These are phyloP conservation scores for Pseudohyphozyma bogoriensis DNA, from an alignment of 768 basidiomycete genomes.

Conservation along the genomic window DNA sequence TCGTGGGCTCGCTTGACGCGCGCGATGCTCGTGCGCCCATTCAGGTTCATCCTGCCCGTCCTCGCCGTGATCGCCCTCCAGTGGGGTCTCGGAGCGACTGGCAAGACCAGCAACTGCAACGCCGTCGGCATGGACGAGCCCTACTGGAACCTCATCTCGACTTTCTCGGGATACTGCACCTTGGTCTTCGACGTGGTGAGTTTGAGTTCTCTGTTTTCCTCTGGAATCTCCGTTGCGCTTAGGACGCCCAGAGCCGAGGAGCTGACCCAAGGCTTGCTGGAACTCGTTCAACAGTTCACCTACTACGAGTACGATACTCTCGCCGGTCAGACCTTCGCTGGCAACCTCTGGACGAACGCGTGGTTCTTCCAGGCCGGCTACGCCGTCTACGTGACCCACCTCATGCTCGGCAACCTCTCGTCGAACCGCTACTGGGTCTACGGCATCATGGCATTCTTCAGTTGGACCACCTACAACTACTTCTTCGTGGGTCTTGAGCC, in stretches of 20 bases:
- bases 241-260: no score
- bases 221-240: no score
- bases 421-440: slow-evolving; percentile 36
- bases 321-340: slow-evolving; percentile 33
- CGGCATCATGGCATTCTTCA: slow-evolving; percentile 32
- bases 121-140: slow-evolving; percentile 35
- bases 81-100: slow-evolving; percentile 33
- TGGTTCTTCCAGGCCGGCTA: slow-evolving; percentile 36
- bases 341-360: slow-evolving; percentile 35
- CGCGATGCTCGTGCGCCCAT: slow-evolving; percentile 33
- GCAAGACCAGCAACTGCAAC: slow-evolving; percentile 31
- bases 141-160: slow-evolving; percentile 32
- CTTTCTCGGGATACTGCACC: slow-evolving; percentile 32
- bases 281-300: slow-evolving; percentile 29
- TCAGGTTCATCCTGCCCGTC: slow-evolving; percentile 36
- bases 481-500: slow-evolving; percentile 17
- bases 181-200: slow-evolving; percentile 33
- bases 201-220: not conserved
- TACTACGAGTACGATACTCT: slow-evolving; percentile 30
- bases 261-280: not conserved
- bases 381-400: slow-evolving; percentile 32
- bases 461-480: slow-evolving; percentile 36
- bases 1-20: slow-evolving; percentile 33
- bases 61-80: slow-evolving; percentile 33
- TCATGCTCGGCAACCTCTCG: slow-evolving; percentile 36